Percentiles rank a stretch among this genome's conserved stretches.
Conservation (phyloP, 140 eudicot genomes). For the Cichorium intybus region DNA sequence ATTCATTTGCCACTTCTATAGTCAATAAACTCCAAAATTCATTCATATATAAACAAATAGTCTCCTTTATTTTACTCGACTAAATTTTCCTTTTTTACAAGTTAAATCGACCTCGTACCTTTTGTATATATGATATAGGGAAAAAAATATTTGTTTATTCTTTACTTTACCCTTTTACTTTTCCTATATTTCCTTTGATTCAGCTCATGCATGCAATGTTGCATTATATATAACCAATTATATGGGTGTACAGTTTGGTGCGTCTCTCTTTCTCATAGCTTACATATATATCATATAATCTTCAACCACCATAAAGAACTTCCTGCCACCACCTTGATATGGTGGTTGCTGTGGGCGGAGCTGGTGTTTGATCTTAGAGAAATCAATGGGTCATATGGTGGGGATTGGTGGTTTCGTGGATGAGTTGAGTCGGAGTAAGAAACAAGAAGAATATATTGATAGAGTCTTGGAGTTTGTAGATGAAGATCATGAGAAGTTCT, state of each 20-base stretch:
- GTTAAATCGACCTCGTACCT: slow-evolving; percentile 7
- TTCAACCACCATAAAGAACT: neutral
- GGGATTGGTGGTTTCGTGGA: neutral
- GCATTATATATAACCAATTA: slow-evolving; percentile 19
- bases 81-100: neutral
- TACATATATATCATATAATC: slow-evolving; percentile 6
- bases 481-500: slow-evolving; percentile 34
- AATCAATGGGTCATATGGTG: neutral
- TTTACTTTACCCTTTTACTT: slow-evolving; percentile 6
- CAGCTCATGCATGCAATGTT: slow-evolving; percentile 32
- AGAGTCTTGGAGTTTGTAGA: slow-evolving; percentile 25
- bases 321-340: slow-evolving; percentile 9
- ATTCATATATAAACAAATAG: neutral
- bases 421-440: neutral
- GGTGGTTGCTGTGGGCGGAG: neutral
- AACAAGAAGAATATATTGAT: slow-evolving; percentile 16
- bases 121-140: neutral
- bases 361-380: neutral
- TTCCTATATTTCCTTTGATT: slow-evolving; percentile 10
- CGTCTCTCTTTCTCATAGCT: slow-evolving; percentile 18
- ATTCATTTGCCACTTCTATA: neutral
- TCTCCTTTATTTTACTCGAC: neutral
- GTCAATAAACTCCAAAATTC: neutral
- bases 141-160: neutral
- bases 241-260: slow-evolving; percentile 11